phyloP scores from a whole-genome alignment of 2,329 filamentous ascomycete genomes.

The Trichoderma sp. region DNA sequence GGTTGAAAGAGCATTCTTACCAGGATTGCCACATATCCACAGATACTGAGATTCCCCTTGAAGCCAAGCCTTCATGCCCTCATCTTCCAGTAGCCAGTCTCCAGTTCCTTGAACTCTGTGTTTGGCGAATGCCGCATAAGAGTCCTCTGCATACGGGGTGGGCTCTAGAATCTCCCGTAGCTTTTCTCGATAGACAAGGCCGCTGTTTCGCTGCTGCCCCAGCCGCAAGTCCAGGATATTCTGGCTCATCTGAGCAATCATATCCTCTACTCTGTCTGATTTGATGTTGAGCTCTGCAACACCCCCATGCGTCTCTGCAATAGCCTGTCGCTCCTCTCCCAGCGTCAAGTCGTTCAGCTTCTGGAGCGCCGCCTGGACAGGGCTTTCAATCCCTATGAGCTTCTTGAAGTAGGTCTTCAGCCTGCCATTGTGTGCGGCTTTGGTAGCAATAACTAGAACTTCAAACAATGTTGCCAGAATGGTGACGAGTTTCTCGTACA shows the following conservation, averaged over 20 bases:
- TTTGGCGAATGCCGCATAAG: slow-evolving; percentile 44
- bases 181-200: slow-evolving; percentile 39
- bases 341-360: slow-evolving; percentile 45
- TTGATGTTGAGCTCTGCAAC: slow-evolving; percentile 41
- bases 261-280: slow-evolving; percentile 40
- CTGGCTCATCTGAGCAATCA: slow-evolving; percentile 41
- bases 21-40: slow-evolving; percentile 48
- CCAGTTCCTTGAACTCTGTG: slow-evolving; percentile 46
- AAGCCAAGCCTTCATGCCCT: slow-evolving; percentile 44
- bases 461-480: slow-evolving; percentile 49
- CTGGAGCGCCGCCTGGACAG: slow-evolving; percentile 43
- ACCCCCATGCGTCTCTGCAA: slow-evolving; percentile 47
- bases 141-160: slow-evolving; percentile 47
- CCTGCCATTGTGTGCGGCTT: slow-evolving; percentile 45
- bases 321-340: slow-evolving; percentile 46
- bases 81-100: slow-evolving; percentile 48
- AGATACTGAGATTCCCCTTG: slow-evolving; percentile 43
- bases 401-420: slow-evolving; percentile 45
- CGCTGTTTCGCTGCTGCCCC: slow-evolving; percentile 40
- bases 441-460: slow-evolving; percentile 47
- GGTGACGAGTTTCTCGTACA: slow-evolving; percentile 44
- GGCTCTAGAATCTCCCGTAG: slow-evolving; percentile 46
- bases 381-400: slow-evolving; percentile 44
- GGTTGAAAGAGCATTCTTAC: slow-evolving; percentile 28
- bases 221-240: slow-evolving; percentile 39